phyloP scores from a whole-genome alignment of 208 protist genomes.

The Wallacemonas sp. region DNA sequence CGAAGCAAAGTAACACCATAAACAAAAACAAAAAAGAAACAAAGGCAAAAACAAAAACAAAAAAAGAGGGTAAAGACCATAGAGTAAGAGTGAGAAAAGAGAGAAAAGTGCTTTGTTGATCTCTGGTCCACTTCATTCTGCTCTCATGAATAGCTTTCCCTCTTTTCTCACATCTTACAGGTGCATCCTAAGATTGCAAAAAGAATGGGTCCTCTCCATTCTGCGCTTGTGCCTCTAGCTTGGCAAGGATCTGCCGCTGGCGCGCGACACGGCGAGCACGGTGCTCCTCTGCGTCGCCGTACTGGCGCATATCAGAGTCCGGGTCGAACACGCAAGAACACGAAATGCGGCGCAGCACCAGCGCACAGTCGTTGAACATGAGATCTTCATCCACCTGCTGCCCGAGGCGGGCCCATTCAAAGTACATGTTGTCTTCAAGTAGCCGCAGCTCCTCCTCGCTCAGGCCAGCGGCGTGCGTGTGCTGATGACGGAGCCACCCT shows the following conservation, averaged over 20 bases:
- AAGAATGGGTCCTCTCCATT: slow-evolving; percentile 41
- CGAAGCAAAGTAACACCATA: not conserved
- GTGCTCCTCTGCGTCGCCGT: slow-evolving; percentile 35
- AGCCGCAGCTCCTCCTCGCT: slow-evolving; percentile 9
- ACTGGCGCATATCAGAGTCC: slow-evolving; percentile 41
- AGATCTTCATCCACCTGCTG: slow-evolving; percentile 40
- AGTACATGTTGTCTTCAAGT: slow-evolving; percentile 22
- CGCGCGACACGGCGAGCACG: slow-evolving; percentile 34
- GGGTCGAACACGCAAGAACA: slow-evolving; percentile 73
- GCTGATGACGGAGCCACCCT: slow-evolving; percentile 2
- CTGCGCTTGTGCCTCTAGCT: slow-evolving; percentile 28
- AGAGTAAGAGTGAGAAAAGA: no score
- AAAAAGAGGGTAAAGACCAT: no score
- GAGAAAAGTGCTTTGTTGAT: no score
- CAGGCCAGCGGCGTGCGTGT: not conserved
- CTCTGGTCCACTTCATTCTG: no score
- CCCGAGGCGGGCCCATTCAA: slow-evolving; percentile 44
- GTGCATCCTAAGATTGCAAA: slow-evolving; percentile 13
- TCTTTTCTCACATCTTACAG: no score
- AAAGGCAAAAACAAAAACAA: slow-evolving; percentile 10
- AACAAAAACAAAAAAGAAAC: slow-evolving; percentile 10
- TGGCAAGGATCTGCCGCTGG: slow-evolving; percentile 34
- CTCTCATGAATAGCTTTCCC: no score
- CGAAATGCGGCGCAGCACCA: slow-evolving; percentile 54
- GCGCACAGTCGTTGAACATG: slow-evolving; percentile 26